Conservation (phyloP, 352 stramenopile genomes). For the Aphanomyces cochlioides region DNA sequence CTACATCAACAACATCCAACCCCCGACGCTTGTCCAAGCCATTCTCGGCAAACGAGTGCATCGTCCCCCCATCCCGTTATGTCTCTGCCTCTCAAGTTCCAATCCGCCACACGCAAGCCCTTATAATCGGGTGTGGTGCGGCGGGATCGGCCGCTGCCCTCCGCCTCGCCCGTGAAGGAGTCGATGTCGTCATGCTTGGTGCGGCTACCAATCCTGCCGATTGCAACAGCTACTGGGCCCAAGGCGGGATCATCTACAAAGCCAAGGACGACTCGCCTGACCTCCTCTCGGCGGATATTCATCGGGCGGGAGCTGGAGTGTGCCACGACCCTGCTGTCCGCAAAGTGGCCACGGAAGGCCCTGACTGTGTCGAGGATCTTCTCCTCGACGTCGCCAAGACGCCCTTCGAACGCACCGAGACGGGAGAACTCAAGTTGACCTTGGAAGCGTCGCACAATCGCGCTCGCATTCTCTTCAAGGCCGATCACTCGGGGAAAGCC, state of each 20-base stretch:
- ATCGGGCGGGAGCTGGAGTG: conserved; percentile 84
- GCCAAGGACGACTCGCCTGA: conserved; percentile 79
- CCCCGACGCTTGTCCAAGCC: neutral
- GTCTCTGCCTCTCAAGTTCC: conserved; percentile 3
- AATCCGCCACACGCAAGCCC: conserved; percentile 42
- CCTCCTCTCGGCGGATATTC: conserved; percentile 86
- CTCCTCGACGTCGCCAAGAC: conserved; percentile 84
- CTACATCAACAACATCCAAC: conserved; percentile 24
- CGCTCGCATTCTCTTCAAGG: conserved; percentile 92
- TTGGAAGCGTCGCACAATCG: conserved; percentile 91
- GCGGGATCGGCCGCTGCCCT: conserved; percentile 71
- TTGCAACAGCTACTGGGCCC: conserved; percentile 94
- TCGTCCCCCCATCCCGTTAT: neutral
- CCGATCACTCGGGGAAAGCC: conserved; percentile 89
- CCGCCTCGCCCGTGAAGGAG: conserved; percentile 62
- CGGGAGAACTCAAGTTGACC: conserved; percentile 67
- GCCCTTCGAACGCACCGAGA: conserved; percentile 78
- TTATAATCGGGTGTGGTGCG: conserved; percentile 77
- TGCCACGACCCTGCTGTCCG: conserved; percentile 88
- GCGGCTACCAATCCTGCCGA: conserved; percentile 72
- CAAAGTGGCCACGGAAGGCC: conserved; percentile 90
- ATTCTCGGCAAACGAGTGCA: conserved; percentile 40
- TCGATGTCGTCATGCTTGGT: conserved; percentile 79
- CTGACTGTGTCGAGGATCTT: conserved; percentile 84
- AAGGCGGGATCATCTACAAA: conserved; percentile 96